phyloP scores from a whole-genome alignment of 1,284 basidiomycete genomes.

The Tylopilus sp. region DNA sequence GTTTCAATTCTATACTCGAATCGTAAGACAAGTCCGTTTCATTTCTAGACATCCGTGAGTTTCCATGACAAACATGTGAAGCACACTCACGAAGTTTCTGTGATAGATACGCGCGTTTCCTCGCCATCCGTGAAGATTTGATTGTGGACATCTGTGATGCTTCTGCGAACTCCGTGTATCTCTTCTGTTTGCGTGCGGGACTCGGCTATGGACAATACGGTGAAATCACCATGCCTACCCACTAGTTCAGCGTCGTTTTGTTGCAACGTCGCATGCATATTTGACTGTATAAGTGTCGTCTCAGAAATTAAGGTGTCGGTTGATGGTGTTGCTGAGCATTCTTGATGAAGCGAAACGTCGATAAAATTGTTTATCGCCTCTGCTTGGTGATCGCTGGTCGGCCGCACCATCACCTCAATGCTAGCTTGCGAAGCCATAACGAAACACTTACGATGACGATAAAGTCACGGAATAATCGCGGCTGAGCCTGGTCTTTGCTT shows the following conservation, averaged over 20 bases:
- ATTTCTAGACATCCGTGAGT: constrained; percentile 6
- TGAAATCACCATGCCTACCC: not conserved
- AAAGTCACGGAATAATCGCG: not conserved
- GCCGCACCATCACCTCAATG: not conserved
- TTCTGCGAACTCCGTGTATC: not conserved
- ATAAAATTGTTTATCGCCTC: not conserved
- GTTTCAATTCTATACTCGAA: not conserved
- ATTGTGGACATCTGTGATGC: not conserved
- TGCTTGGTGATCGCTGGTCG: constrained; percentile 1
- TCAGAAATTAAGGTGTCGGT: not conserved
- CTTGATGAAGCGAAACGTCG: not conserved
- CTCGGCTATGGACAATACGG: not conserved
- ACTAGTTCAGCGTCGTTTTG: not conserved
- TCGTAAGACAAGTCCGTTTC: not conserved
- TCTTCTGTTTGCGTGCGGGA: not conserved
- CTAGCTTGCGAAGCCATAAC: not conserved
- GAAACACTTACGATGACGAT: constrained; percentile 2
- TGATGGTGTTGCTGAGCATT: not conserved
- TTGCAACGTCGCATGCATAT: not conserved
- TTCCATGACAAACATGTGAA: not conserved
- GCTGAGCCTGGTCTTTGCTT: not conserved
- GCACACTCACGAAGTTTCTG: constrained; percentile 3
- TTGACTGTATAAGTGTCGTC: not conserved
- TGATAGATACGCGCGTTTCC: not conserved
- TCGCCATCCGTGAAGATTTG: not conserved